These are phyloP conservation scores for Cystoderma amianthinum DNA, from an alignment of 768 basidiomycete genomes.

Conservation along the genomic window DNA sequence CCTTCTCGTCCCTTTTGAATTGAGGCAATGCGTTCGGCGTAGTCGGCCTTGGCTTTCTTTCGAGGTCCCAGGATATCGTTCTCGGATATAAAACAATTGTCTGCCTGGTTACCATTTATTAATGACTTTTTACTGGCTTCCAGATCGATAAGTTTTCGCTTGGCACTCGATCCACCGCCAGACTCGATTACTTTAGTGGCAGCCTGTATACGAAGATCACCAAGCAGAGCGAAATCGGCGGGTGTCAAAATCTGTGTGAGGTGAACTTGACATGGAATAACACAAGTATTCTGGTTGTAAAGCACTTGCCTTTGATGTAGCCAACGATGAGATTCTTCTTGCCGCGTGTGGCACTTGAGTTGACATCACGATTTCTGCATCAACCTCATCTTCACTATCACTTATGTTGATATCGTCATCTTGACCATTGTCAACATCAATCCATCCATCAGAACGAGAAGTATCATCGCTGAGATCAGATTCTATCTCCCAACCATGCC, in stretches of 20 bases:
- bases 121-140: constrained; percentile 62
- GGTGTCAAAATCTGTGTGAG: constrained; percentile 83
- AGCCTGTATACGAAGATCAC: constrained; percentile 80
- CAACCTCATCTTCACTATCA: constrained; percentile 80
- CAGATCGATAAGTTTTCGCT: constrained; percentile 82
- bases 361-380: constrained; percentile 39
- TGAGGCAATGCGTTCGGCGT: constrained; percentile 88
- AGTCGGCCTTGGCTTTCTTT: constrained; percentile 90
- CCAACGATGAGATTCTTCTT: constrained; percentile 53
- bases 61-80: constrained; percentile 89
- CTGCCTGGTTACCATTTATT: constrained; percentile 31
- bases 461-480: constrained; percentile 54
- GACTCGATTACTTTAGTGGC: constrained; percentile 63
- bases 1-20: constrained; percentile 93
- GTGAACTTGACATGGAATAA: neutral
- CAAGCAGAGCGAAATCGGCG: constrained; percentile 89
- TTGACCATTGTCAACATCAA: constrained; percentile 71
- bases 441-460: constrained; percentile 67
- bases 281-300: neutral
- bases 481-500: constrained; percentile 88
- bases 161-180: constrained; percentile 69
- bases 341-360: constrained; percentile 12
- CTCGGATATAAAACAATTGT: constrained; percentile 74
- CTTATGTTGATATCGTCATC: constrained; percentile 67
- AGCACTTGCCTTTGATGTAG: constrained; percentile 68